These are phyloP conservation scores for Elsinoe ampelina DNA, from an alignment of 2,329 filamentous ascomycete species.

Conservation along the genomic window DNA sequence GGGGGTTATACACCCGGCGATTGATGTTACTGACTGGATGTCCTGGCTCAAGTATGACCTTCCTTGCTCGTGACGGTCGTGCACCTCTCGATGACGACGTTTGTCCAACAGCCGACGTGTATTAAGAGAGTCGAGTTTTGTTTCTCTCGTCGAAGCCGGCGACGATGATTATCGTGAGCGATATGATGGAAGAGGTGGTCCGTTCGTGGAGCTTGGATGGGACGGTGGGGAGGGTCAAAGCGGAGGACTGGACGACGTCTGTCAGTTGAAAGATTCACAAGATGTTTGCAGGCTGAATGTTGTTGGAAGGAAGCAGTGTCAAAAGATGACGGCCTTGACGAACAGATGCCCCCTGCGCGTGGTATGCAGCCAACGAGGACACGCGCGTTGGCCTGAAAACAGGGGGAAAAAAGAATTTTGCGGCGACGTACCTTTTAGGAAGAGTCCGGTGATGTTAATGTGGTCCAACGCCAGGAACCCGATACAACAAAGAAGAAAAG, in stretches of 20 bases:
- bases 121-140: neutral
- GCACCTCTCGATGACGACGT: conserved; percentile 2
- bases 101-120: conserved; percentile 4
- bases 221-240: conserved; percentile 13
- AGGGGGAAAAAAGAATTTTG: conserved; percentile 10
- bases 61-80: neutral
- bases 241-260: conserved; percentile 9
- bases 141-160: conserved; percentile 7
- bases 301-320: conserved; percentile 6
- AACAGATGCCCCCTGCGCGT: conserved; percentile 14
- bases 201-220: conserved; percentile 14
- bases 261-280: conserved; percentile 4
- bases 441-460: neutral
- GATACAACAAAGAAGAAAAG: conserved; percentile 2
- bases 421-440: neutral
- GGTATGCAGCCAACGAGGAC: conserved; percentile 10
- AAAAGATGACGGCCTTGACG: neutral
- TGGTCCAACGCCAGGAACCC: conserved; percentile 2
- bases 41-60: conserved; percentile 10
- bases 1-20: conserved; percentile 9
- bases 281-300: neutral
- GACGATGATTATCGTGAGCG: conserved; percentile 9
- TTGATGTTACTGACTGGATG: conserved; percentile 15
- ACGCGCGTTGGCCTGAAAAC: conserved; percentile 11
- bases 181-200: conserved; percentile 14